These are phyloP conservation scores for Bruguiera sexangula DNA, from an alignment of 345 rosid genomes.

Conservation along the genomic window DNA sequence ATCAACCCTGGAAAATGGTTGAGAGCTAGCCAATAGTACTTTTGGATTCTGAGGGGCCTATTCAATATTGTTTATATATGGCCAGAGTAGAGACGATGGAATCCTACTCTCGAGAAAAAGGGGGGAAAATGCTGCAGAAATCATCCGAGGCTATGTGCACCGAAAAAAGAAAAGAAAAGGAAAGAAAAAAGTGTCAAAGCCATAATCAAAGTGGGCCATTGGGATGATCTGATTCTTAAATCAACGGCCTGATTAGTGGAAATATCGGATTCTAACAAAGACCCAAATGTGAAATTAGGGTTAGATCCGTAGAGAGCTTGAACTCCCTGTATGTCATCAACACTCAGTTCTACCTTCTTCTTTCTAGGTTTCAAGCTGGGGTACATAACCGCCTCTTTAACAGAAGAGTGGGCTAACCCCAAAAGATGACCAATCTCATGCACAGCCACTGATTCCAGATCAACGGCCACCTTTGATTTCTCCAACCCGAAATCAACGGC, in stretches of 20 bases:
- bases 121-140: neutral
- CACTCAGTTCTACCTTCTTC: constrained; percentile 48
- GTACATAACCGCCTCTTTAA: constrained; percentile 75
- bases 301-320: constrained; percentile 81
- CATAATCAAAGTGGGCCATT: constrained; percentile 17
- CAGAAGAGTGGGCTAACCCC: constrained; percentile 62
- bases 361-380: constrained; percentile 79
- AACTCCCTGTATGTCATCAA: constrained; percentile 65
- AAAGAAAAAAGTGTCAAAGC: neutral
- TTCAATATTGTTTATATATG: no score
- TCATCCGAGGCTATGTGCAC: neutral
- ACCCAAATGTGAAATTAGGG: constrained; percentile 53
- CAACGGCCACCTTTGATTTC: constrained; percentile 65
- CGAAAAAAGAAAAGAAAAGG: neutral
- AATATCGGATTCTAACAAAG: constrained; percentile 61
- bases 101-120: no score
- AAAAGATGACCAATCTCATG: constrained; percentile 86
- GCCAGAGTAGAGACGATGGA: no score
- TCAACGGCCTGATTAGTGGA: constrained; percentile 40
- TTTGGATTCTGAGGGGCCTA: no score
- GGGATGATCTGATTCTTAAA: constrained; percentile 21
- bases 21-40: no score
- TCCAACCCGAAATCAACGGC: constrained; percentile 57
- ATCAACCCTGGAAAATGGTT: no score
- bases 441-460: constrained; percentile 79